Base-by-base conservation (phyloP, 164 flowering plant species). In the Aristolochia contorta region DNA sequence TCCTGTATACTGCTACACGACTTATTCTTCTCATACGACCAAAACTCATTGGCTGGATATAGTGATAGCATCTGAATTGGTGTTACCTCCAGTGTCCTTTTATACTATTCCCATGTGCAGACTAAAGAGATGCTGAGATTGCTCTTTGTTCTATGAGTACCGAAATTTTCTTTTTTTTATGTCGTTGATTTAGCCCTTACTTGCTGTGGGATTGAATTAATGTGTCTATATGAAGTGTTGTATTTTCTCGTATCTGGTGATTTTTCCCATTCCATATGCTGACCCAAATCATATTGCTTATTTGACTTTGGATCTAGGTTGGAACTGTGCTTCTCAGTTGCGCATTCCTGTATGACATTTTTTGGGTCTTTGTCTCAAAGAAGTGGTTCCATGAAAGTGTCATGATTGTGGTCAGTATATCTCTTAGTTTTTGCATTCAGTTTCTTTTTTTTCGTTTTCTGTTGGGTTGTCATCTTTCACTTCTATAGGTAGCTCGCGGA, bases 331-430 rank as follows among this genome's bases (percentile, higher is more conserved):
- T 94, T 61, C 97, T 94, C 48, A 73, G 88, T 62, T 86, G 97
- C 72, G 95, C 97, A 21, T 94, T 94, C 83, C 60, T 94, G 65
- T 94, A 94, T 33, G 99, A 94, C 78, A 88, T 94, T 60, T 89
- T 94, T 68, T 94, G 99, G 99, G 99, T 94, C 32, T 94, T 91
- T 68, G 75, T 83, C 62, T 94, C 99, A 5, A 85, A 85, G 63
- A 61, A 64, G 74, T 84, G 73, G 83, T 94, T 94, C 77, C 77
- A 80, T 60, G 87, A 91, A 76, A 94, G 99, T 71, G 99, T 94
- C 58, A 94, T 94, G 99, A 88, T 94, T 77, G 97, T 85, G 81
- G 99, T 94, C 55, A 78, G 97, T 74, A 23, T 3, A 54, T 43
- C 59, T 32, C 9, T 14, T 27, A 13, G 57, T 54, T 54, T 24